These are phyloP conservation scores for Gossypium ekmanianum DNA, from an alignment of 345 rosid species.

Conservation along the genomic window DNA sequence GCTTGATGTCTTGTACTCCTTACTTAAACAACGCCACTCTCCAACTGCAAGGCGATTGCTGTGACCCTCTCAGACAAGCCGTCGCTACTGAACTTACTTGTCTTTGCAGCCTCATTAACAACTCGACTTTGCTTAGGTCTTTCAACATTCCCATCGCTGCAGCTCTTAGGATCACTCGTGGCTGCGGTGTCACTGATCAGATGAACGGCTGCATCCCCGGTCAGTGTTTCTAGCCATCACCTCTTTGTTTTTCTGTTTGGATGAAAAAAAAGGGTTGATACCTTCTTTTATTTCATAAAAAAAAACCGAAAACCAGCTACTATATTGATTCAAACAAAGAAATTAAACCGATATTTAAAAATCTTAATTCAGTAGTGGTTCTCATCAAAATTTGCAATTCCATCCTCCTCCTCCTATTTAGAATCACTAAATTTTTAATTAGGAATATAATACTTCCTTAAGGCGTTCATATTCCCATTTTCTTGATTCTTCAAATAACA, in stretches of 20 bases:
- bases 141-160: conserved; percentile 24
- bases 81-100: conserved; percentile 39
- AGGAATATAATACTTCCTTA: too few species aligned
- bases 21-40: conserved; percentile 31
- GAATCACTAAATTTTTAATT: too few species aligned
- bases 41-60: conserved; percentile 41
- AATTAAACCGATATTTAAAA: too few species aligned
- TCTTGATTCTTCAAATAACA: too few species aligned
- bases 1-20: conserved; percentile 33
- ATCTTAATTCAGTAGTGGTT: too few species aligned
- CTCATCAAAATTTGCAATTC: too few species aligned
- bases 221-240: conserved; percentile 6
- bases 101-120: conserved; percentile 48
- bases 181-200: conserved; percentile 37
- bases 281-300: too few species aligned
- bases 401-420: too few species aligned
- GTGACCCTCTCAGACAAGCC: conserved; percentile 49
- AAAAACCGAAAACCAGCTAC: too few species aligned
- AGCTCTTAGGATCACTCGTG: conserved; percentile 34
- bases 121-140: conserved; percentile 35
- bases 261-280: background rate
- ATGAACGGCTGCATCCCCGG: conserved; percentile 41
- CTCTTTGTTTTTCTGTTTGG: background rate
- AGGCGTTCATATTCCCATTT: too few species aligned
- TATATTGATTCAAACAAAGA: too few species aligned